Evolutionary conservation across 768 basidiomycete species (phyloP), one percentile per base, ranked within the genome.

Genomic region (Galerina sulciceps): DNA sequence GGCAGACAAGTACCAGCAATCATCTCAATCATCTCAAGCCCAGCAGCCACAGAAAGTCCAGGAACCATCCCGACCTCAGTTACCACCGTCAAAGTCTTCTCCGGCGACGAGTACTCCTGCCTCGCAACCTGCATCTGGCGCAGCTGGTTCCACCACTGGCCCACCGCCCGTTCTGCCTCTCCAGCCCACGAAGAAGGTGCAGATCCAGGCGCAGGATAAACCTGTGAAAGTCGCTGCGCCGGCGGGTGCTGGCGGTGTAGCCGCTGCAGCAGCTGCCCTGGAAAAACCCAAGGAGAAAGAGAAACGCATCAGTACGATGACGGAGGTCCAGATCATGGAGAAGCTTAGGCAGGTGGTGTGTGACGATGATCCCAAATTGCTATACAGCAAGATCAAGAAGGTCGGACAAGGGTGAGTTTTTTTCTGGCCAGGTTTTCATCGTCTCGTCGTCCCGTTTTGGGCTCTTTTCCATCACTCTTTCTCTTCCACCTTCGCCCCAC

Each of bases 311-410:
- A 95, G 93, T 63, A 92, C 94, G 38, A 93, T 99, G 93, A 91
- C 90, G 49, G 96, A 99, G 75, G 90, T 89, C 48, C 96, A 99
- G 78, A 96, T 99, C 66, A 97, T 98, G 96, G 93, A 96, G 71
- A 97, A 96, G 76, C 79, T 99, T 64, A 81, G 94, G 63, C 86
- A 87, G 62, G 95, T 99, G 0, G 96, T 98, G 46, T 87, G 83
- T 42, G 78, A 84, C 42, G 89, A 93, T 18, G 96, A 99, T 71
- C 96, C 96, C 20, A 94, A 92, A 75, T 67, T 81, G 64, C 71
- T 96, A 17, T 99, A 98, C 74, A 91, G 90, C 67, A 98, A 97
- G 82, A 97, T 98, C 73, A 95, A 93, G 81, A 99, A 99, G 79
- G 94, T 99, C 60, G 96, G 96, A 35, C 96, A 99, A 74, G 96